Percentiles rank a stretch among this genome's conserved stretches.
Conservation (phyloP, 352 stramenopile species). For the Phytophthora cajani region DNA sequence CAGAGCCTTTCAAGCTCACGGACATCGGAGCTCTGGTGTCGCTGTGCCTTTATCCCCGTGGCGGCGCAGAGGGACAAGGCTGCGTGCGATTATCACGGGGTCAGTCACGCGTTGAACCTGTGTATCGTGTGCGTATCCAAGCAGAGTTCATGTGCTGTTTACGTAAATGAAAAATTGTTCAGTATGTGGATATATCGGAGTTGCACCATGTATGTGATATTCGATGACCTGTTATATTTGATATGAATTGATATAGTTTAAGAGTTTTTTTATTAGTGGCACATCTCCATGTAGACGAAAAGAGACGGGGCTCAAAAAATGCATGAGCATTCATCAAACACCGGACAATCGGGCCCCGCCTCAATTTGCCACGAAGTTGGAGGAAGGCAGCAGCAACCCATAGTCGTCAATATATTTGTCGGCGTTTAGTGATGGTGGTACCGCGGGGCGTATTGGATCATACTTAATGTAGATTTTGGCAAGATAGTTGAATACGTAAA, state of each 20-base stretch:
- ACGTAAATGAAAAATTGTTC: not conserved
- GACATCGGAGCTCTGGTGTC: slow-evolving; percentile 1
- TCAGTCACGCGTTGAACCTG: slow-evolving; percentile 14
- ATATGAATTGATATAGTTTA: not conserved
- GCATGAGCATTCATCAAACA: slow-evolving; percentile 8
- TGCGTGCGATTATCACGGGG: slow-evolving; percentile 9
- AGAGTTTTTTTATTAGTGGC: not conserved
- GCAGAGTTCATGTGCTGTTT: not conserved
- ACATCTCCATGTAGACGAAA: slow-evolving; percentile 19
- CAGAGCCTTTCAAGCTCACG: not conserved
- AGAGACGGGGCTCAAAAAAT: slow-evolving; percentile 15
- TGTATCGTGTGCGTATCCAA: not conserved
- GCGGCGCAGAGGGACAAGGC: slow-evolving; percentile 14
- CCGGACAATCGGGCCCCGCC: not conserved
- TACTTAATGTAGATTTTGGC: no score
- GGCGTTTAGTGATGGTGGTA: not conserved
- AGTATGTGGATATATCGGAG: not conserved
- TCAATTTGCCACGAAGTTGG: not conserved
- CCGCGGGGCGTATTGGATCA: not conserved
- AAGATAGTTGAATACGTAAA: not conserved
- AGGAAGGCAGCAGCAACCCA: not conserved
- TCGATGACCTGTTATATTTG: not conserved
- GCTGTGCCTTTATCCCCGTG: slow-evolving; percentile 16
- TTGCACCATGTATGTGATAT: not conserved
- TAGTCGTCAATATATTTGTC: not conserved